Evolutionary conservation across 2,329 filamentous ascomycete genomes (phyloP), one percentile per base, ranked within the genome.

Genomic region (Claviceps cyperi): DNA sequence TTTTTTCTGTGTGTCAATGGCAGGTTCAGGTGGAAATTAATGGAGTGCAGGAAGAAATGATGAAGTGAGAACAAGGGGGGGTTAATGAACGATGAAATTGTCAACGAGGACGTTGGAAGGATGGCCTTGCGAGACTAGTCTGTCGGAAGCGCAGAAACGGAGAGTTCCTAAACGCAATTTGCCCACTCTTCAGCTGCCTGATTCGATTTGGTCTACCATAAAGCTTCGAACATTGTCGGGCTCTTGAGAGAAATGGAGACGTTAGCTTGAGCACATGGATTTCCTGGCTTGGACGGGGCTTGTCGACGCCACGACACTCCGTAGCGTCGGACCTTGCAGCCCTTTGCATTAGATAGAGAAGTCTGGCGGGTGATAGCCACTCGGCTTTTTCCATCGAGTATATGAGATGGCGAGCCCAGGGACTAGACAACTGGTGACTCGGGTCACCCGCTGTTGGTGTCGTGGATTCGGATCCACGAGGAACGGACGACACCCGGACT

Each of bases 231-330:
- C 35, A 17, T 50, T 22, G 35, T 35, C 39, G n/a, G 43, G 36
- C 39, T 35, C 22, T 45, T 35, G 14, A 22, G 36, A n/a, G 40
- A 51, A 11, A 47, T 36, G 50, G 50, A 48, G 36, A 45, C 40
- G 41, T 48, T 44, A 19, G 45, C 24, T 48, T 35, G 17, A 43
- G 21, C 50, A 17, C 50, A 51, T 22, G 50, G 50, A 46, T 14
- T 45, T 51, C 40, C 50, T 51, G 24, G 46, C 46, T 48, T 51
- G 36, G 50, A 22, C 36, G n/a, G 22, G 40, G 38, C 46, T 36
- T 40, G 32, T 38, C 17, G n/a, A 43, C 40, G 46, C 50, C 41
- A 37, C 39, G 41, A 36, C 45, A n/a, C 15, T 32, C 9, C 39
- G 40, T 43, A 40, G 39, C 47, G 47, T 43, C 21, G 39, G 6